phyloP scores from a whole-genome alignment of 148 eudicot species.

The Persicaria tinctoria region DNA sequence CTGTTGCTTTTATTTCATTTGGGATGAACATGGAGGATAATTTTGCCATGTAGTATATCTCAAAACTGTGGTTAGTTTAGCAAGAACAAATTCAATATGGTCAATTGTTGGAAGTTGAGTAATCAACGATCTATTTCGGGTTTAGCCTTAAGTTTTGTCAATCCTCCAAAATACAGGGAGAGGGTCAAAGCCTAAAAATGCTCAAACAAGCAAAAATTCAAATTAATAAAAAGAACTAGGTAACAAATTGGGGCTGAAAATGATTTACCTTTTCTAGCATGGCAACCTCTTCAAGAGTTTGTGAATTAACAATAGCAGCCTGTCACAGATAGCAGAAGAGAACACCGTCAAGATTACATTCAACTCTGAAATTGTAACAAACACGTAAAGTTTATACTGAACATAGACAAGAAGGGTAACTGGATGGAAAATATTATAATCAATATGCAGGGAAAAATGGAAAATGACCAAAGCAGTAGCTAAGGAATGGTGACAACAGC shows the following conservation, averaged over 20 bases:
- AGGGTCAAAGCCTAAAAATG: background rate
- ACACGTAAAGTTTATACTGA: background rate
- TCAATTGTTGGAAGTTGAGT: background rate
- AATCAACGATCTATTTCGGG: background rate
- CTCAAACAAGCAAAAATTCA: background rate
- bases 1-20: background rate
- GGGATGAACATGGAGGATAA: background rate
- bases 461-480: no score
- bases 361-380: background rate
- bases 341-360: background rate
- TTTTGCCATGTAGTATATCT: background rate
- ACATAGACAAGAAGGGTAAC: background rate
- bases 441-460: background rate
- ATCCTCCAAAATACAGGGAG: background rate
- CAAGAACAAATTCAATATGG: background rate
- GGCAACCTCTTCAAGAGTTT: conserved; percentile 99
- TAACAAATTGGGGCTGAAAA: background rate
- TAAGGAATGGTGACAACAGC: no score
- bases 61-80: background rate
- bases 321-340: conserved; percentile 27
- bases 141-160: background rate
- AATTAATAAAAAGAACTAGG: background rate
- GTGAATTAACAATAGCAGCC: conserved; percentile 98
- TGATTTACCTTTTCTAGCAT: conserved; percentile 84
- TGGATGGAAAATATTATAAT: background rate